A percentile compares a stretch with the other conserved stretches of the same genome.
phyloP scores from a whole-genome alignment of 768 basidiomycete genomes.

The Suillus weaverae region DNA sequence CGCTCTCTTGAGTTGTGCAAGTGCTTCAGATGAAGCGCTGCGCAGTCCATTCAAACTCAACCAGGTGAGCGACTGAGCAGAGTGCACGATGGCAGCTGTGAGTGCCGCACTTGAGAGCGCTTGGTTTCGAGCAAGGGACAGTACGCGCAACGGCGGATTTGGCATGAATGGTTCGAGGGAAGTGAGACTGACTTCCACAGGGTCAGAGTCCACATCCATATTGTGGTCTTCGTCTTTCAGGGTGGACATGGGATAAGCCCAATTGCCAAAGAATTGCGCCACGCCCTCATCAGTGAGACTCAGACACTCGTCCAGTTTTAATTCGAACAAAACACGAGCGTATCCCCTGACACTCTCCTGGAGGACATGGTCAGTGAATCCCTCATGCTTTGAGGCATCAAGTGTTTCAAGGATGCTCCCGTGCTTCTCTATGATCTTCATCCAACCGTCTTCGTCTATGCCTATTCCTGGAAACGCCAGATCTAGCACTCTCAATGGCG shows the following conservation, averaged over 20 bases:
- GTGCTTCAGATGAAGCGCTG: slow-evolving; percentile 48
- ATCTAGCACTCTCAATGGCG: slow-evolving; percentile 59
- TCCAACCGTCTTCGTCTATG: slow-evolving; percentile 54
- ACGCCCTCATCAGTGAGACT: slow-evolving; percentile 73
- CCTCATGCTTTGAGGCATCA: slow-evolving; percentile 68
- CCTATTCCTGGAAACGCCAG: slow-evolving; percentile 61
- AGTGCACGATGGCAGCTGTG: slow-evolving; percentile 63
- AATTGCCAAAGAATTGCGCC: slow-evolving; percentile 62
- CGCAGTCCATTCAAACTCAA: slow-evolving; percentile 83
- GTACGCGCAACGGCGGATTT: slow-evolving; percentile 46
- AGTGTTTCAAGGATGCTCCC: slow-evolving; percentile 60
- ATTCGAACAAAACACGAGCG: slow-evolving; percentile 45
- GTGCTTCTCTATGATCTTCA: slow-evolving; percentile 52
- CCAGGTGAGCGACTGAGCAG: slow-evolving; percentile 52
- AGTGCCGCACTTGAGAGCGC: slow-evolving; percentile 56
- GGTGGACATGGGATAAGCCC: slow-evolving; percentile 32
- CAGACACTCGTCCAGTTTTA: slow-evolving; percentile 56
- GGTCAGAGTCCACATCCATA: slow-evolving; percentile 22
- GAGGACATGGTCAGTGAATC: slow-evolving; percentile 62
- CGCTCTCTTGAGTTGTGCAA: slow-evolving; percentile 39
- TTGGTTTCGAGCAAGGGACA: slow-evolving; percentile 68
- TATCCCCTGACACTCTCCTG: slow-evolving; percentile 56
- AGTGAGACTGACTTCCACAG: background rate
- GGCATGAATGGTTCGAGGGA: slow-evolving; percentile 14
- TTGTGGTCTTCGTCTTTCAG: slow-evolving; percentile 13